These are phyloP conservation scores for Metschnikowia noctiluminum DNA, from an alignment of 805 yeast species.

Conservation along the genomic window DNA sequence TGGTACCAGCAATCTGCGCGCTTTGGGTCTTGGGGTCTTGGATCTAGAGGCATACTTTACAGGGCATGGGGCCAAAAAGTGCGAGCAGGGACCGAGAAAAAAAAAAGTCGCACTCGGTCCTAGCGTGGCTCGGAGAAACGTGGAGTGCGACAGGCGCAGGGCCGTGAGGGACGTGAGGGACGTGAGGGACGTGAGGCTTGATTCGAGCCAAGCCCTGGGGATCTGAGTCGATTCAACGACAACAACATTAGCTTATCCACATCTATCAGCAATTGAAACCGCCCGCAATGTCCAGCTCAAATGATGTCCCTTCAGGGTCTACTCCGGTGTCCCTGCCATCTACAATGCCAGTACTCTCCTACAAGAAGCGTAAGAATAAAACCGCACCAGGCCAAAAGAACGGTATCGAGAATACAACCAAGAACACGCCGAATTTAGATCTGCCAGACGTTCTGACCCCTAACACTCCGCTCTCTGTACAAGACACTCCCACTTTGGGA, in stretches of 20 bases:
- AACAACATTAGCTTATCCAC: neutral
- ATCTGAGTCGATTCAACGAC: no score
- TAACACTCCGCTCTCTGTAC: neutral
- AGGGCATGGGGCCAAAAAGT: neutral
- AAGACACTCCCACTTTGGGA: conserved; percentile 5
- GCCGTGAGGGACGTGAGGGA: no score
- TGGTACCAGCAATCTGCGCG: no score
- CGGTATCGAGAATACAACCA: neutral
- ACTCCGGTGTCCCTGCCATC: conserved; percentile 1
- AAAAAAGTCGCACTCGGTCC: no score
- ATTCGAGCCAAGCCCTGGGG: no score
- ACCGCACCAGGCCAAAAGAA: neutral
- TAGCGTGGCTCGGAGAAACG: no score
- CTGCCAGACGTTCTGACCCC: neutral
- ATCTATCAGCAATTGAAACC: neutral
- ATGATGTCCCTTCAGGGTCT: neutral
- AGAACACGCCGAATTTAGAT: neutral
- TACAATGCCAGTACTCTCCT: conserved; percentile 25
- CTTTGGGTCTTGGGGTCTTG: neutral
- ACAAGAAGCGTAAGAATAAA: conserved; percentile 23
- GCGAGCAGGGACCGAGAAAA: no score
- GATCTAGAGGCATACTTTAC: no score
- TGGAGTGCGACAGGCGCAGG: no score
- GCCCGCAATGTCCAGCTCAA: neutral
- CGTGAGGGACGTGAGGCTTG: no score